Evolutionary conservation across 2,329 filamentous ascomycete genomes (phyloP).

Genomic region (Bipolaris zeicola): DNA sequence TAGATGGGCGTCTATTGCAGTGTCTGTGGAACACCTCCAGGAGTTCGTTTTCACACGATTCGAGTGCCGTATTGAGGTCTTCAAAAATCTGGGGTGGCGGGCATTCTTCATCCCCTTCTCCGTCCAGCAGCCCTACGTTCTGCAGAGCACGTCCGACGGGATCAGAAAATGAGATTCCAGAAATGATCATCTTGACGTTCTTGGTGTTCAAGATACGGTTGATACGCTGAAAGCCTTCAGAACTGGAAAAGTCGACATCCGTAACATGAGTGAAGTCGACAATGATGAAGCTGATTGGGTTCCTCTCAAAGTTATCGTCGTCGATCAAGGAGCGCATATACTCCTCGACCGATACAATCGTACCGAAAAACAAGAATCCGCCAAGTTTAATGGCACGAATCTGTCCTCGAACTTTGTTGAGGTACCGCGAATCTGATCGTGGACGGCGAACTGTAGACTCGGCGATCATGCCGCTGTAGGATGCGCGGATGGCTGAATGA

Average conservation of each 20-base stretch:
- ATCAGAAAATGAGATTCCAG: constrained; percentile 76
- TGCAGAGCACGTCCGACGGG: constrained; percentile 78
- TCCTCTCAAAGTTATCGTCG: constrained; percentile 75
- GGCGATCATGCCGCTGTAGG: constrained; percentile 87
- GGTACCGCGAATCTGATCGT: constrained; percentile 83
- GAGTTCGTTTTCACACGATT: constrained; percentile 93
- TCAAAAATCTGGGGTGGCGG: constrained; percentile 71
- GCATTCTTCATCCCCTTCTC: constrained; percentile 66
- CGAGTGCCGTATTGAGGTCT: constrained; percentile 88
- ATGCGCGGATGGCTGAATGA: constrained; percentile 84
- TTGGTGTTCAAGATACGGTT: constrained; percentile 80
- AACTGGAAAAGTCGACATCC: constrained; percentile 93
- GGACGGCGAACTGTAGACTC: constrained; percentile 92
- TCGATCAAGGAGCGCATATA: constrained; percentile 82
- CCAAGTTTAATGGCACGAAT: constrained; percentile 90
- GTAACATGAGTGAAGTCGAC: constrained; percentile 89
- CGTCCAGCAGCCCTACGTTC: constrained; percentile 80
- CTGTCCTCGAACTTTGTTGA: constrained; percentile 83
- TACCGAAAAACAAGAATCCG: constrained; percentile 97
- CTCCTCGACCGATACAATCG: constrained; percentile 92
- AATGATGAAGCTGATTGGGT: constrained; percentile 87
- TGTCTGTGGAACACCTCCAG: constrained; percentile 66
- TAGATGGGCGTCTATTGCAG: constrained; percentile 35
- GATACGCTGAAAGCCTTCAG: constrained; percentile 92
- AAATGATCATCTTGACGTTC: constrained; percentile 80